phyloP scores from a whole-genome alignment of 2,329 filamentous ascomycete species.

The Davidsoniella neocaledoniae region DNA sequence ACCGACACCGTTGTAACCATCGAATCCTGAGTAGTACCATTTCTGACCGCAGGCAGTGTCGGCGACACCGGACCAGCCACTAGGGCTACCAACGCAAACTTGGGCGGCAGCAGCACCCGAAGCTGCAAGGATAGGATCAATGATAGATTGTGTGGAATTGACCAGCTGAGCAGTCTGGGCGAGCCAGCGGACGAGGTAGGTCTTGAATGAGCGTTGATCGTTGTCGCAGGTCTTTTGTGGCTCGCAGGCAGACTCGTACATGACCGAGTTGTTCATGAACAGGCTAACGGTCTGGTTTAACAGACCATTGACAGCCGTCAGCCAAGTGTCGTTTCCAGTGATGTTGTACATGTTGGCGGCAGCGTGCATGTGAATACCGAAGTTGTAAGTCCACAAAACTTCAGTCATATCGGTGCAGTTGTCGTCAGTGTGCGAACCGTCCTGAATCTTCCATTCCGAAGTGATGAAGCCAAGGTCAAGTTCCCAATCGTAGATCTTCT shows the following conservation, averaged over 20 bases:
- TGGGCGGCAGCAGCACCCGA: conserved; percentile 35
- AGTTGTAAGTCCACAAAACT: conserved; percentile 47
- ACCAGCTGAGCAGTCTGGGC: conserved; percentile 37
- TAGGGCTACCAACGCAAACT: conserved; percentile 31
- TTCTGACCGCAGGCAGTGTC: conserved; percentile 50
- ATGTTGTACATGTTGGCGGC: conserved; percentile 46
- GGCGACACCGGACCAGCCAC: conserved; percentile 31
- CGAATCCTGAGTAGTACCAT: conserved; percentile 39
- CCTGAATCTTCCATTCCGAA: conserved; percentile 36
- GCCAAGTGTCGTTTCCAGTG: conserved; percentile 36
- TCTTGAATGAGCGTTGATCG: conserved; percentile 63
- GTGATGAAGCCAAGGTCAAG: conserved; percentile 37
- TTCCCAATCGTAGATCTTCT: conserved; percentile 53
- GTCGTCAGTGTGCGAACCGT: conserved; percentile 24
- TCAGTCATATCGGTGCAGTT: conserved; percentile 36
- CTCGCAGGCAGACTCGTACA: conserved; percentile 55
- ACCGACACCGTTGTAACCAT: conserved; percentile 45
- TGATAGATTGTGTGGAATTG: conserved; percentile 31
- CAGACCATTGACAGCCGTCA: conserved; percentile 41
- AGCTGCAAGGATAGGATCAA: conserved; percentile 34
- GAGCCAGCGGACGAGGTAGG: conserved; percentile 54
- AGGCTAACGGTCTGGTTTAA: conserved; percentile 30
- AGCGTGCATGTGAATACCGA: conserved; percentile 47
- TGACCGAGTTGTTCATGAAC: conserved; percentile 38
- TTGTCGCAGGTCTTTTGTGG: conserved; percentile 41